Evolutionary conservation across 495 filamentous ascomycete genomes (phyloP), one percentile per base, ranked within the genome.

Genomic region (Xylaria acuta): DNA sequence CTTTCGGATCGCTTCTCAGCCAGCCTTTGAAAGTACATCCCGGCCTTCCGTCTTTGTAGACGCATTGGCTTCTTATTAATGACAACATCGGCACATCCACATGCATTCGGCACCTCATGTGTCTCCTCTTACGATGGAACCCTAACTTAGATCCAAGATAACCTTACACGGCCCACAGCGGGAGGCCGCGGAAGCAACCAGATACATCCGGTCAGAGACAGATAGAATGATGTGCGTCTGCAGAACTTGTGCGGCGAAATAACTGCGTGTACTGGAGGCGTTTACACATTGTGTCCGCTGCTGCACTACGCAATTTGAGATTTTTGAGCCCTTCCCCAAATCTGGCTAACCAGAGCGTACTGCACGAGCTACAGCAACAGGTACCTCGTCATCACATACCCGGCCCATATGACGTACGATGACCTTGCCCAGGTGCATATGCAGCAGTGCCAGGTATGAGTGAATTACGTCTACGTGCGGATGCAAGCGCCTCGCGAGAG

Each of bases 61-160:
- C 69, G 69, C 64, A 71, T 63, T 71, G 59, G 59, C 69, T 71
- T 43, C 34, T 34, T 45, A 71, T 36, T 45, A 64, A 53, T 71
- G 69, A 71, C 56, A 64, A 34, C 32, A 64, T 71, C 43, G 60
- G 69, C 49, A 64, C 60, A 30, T 71, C 43, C 36, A 51, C 58
- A 30, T 65, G 69, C 69, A 65, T 65, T 71, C 69, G 60, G 69
- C 69, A 71, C 36, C 69, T 63, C 53, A 47, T 27, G 16, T 34
- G 36, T 53, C 45, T 36, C 67, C 54, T 60, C 67, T 64, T 64
- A 22, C 20, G 45, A 64, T 63, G 69, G 45, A 34, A 53, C 69
- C 47, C 58, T 58, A 43, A 36, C 45, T 34, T 53, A 71, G 69
- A 71, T 71, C 69, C 60, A 64, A 71, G 69, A 71, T 71, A 71